phyloP scores from a whole-genome alignment of 2,329 filamentous ascomycete species.

The Cytospora leucostoma region DNA sequence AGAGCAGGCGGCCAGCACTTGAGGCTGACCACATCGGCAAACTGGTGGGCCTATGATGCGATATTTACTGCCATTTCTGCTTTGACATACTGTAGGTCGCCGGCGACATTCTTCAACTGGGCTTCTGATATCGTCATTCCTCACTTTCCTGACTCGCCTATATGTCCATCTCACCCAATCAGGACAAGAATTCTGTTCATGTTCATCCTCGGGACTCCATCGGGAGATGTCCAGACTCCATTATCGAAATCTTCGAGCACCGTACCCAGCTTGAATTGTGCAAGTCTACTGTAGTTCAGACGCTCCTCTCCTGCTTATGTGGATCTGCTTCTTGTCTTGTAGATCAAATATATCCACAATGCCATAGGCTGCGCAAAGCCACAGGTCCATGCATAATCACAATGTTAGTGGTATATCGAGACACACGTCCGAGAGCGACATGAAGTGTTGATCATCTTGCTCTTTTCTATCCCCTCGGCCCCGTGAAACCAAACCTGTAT shows the following conservation, averaged over 20 bases:
- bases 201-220: constrained; percentile 7
- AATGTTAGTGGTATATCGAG: neutral
- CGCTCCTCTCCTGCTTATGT: neutral
- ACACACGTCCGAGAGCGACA: constrained; percentile 1
- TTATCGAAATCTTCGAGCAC: constrained; percentile 18
- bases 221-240: constrained; percentile 1
- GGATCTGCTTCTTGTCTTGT: neutral
- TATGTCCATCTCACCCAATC: constrained; percentile 2
- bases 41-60: constrained; percentile 2
- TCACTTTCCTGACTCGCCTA: constrained; percentile 10
- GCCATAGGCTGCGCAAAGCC: constrained; percentile 1
- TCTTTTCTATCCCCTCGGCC: neutral
- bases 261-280: neutral
- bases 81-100: neutral
- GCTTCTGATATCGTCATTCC: neutral
- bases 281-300: neutral
- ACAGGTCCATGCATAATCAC: neutral
- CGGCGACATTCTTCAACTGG: neutral
- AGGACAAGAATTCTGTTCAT: constrained; percentile 27
- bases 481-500: neutral
- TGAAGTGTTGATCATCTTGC: neutral
- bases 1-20: neutral
- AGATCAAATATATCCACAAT: neutral
- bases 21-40: neutral
- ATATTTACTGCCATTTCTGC: constrained; percentile 1